Conservation (phyloP, 495 filamentous ascomycete genomes). For the Geoglossum glabrum region DNA sequence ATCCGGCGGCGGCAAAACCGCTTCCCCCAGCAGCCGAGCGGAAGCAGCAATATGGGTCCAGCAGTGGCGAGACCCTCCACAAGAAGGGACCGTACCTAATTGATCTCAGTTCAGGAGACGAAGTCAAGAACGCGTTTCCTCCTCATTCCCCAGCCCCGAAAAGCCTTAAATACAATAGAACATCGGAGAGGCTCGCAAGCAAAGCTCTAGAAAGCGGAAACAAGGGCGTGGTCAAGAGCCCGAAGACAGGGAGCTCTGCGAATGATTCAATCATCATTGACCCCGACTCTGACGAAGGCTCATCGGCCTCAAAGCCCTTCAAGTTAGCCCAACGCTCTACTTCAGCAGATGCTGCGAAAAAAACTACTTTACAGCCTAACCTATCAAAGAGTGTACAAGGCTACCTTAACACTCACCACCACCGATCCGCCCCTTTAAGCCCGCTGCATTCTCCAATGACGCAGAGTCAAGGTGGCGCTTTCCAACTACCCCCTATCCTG, state of each 20-base stretch:
- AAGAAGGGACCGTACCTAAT: not conserved
- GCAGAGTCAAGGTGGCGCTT: not conserved
- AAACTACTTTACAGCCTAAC: not conserved
- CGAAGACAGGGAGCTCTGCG: not conserved
- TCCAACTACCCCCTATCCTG: not conserved
- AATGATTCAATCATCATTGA: not conserved
- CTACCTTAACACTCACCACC: not conserved
- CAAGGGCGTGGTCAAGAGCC: not conserved
- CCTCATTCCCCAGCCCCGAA: not conserved
- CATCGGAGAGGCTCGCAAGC: not conserved
- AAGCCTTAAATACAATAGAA: not conserved
- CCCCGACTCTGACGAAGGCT: not conserved
- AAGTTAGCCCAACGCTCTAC: not conserved
- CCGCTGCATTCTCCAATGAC: not conserved
- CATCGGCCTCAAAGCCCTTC: not conserved
- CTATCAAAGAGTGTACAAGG: not conserved
- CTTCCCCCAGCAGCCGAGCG: not conserved
- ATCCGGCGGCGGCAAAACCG: not conserved
- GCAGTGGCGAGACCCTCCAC: not conserved
- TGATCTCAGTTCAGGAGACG: not conserved
- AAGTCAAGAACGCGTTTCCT: not conserved
- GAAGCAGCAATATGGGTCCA: not conserved
- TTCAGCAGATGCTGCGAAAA: not conserved
- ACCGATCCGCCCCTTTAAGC: not conserved
- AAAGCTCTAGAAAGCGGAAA: not conserved